Base-by-base conservation (phyloP, 1,284 basidiomycete species). In the Dichomitus squalens region DNA sequence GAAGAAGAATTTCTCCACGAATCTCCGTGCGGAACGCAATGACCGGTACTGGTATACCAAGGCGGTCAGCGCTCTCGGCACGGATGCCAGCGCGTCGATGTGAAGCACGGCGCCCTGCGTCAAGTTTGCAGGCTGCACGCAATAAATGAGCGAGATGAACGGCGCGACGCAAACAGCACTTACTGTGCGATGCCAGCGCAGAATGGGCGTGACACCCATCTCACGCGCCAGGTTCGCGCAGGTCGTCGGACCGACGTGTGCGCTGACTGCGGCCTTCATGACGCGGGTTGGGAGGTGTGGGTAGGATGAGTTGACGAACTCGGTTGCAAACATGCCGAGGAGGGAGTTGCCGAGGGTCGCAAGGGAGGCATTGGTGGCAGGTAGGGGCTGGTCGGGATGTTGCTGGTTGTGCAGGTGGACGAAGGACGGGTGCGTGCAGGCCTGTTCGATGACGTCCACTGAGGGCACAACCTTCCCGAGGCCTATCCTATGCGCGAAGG, bases 201-300 rank as follows among this genome's bases (percentile, higher is more conserved):
- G 73, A 54, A 92, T 78, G 40, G 84, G 82, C 41, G 83, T 76
- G 12, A 85, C 85, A 68, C 88, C 91, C 75, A 93, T 87, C 73
- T 95, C 93, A 56, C 86, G 82, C 21, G 92, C 95, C 47, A 99
- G 88, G 63, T 82, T 86, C 40, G 91, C 85, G 66, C 93, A 92
- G 11, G 93, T 90, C 59, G 83, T 75, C 9, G 93, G 88, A 3
- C 96, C 96, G 23, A 96, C 95, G 72, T 92, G 92, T 36, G 94
- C 92, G 40, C 92, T 94, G 49, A 97, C 85, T 8, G 93, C 95
- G 7, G 91, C 89, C 75, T 97, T 96, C 66, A 96, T 76, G 18
- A 94, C 93, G 51, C 90, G 84, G 21, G 93, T 95, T 1, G 96
- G 96, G 21, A 99, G 81, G 72, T 97, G 89, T 0, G 97, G 96